Conservation (phyloP, 441 rosid genomes). For the Corymbia calophylla region DNA sequence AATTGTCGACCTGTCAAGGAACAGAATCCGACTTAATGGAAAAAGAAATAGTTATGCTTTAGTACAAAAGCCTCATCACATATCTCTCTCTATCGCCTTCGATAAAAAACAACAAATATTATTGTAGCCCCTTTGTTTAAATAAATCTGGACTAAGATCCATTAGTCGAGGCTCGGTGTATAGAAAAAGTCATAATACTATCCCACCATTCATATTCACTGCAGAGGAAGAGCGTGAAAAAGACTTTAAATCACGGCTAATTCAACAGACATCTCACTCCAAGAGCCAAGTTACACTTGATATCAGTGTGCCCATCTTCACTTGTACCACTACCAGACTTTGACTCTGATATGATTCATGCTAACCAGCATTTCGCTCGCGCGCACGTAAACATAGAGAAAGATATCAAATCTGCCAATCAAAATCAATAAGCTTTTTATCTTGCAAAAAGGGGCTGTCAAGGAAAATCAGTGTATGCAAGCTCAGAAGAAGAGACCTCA, state of each 20-base stretch:
- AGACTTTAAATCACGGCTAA: background rate
- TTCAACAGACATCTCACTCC: background rate
- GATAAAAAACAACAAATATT: background rate
- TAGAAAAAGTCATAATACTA: background rate
- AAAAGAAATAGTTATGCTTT: background rate
- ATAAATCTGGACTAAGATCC: background rate
- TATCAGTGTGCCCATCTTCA: background rate
- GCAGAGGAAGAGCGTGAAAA: background rate
- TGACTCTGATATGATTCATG: too few species aligned
- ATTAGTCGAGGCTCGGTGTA: background rate
- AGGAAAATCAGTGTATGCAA: too few species aligned
- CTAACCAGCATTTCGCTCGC: too few species aligned
- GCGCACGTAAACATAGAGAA: too few species aligned
- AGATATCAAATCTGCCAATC: too few species aligned
- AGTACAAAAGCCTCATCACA: background rate
- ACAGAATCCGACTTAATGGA: background rate
- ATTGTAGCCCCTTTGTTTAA: background rate
- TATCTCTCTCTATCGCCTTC: background rate
- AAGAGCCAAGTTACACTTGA: background rate
- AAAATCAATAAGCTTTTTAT: too few species aligned
- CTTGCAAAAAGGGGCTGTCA: too few species aligned
- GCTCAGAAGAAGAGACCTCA: too few species aligned
- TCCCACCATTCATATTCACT: background rate
- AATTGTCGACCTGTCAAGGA: background rate
- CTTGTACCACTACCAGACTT: background rate